phyloP scores from a whole-genome alignment of 805 yeast genomes.

The Lachancea thermotolerans region DNA sequence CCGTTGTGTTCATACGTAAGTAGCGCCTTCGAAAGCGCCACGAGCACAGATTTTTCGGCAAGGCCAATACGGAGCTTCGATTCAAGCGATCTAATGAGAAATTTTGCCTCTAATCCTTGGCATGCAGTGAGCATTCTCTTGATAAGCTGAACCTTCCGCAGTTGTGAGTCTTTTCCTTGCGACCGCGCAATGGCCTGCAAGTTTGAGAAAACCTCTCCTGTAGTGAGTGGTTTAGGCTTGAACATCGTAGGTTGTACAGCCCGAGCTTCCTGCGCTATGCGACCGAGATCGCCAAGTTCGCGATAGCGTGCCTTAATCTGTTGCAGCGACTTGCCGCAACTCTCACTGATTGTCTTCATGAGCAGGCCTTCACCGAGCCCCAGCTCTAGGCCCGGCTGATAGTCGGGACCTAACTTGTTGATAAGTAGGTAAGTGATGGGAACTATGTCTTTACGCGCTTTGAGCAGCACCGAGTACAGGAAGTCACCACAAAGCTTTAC shows the following conservation, averaged over 20 bases:
- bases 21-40: conserved; percentile 79
- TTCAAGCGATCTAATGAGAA: conserved; percentile 80
- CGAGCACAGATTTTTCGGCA: conserved; percentile 87
- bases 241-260: conserved; percentile 88
- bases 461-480: conserved; percentile 54
- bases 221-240: conserved; percentile 75
- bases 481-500: conserved; percentile 68
- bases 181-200: conserved; percentile 70
- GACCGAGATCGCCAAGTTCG: conserved; percentile 83
- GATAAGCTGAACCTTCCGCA: conserved; percentile 67
- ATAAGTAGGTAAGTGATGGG: conserved; percentile 78
- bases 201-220: conserved; percentile 64
- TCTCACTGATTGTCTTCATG: conserved; percentile 81
- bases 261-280: conserved; percentile 78
- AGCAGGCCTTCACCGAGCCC: conserved; percentile 90
- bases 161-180: conserved; percentile 78
- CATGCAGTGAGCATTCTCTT: conserved; percentile 82
- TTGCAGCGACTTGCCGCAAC: conserved; percentile 73
- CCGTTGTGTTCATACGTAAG: conserved; percentile 48
- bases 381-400: conserved; percentile 78
- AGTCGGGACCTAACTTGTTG: conserved; percentile 90
- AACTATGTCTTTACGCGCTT: conserved; percentile 49
- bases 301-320: conserved; percentile 71
- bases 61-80: conserved; percentile 89
- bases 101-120: conserved; percentile 82